Conservation (phyloP, 176 grass and related monocot genomes). For the Bothriochloa decipiens region DNA sequence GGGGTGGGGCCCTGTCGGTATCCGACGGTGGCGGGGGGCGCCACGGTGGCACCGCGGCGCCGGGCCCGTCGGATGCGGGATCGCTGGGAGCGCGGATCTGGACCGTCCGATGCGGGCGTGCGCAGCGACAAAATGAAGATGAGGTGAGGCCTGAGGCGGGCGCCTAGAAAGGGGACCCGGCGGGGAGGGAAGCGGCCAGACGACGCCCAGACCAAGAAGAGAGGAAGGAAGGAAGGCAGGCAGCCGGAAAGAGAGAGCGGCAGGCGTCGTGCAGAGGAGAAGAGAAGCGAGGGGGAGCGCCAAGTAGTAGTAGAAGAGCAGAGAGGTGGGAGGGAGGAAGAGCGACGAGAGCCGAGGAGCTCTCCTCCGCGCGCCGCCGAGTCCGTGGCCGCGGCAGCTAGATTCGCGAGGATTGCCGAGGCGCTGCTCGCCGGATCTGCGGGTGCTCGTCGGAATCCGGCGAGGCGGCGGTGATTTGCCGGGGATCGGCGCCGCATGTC, state of each 20-base stretch:
- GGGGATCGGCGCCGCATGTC: conserved; percentile 52
- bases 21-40: conserved; percentile 42
- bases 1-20: conserved; percentile 19
- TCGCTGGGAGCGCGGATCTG: conserved; percentile 40
- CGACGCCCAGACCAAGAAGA: conserved; percentile 15
- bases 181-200: conserved; percentile 39
- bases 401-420: neutral
- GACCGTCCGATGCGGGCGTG: conserved; percentile 51
- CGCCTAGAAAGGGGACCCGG: conserved; percentile 58
- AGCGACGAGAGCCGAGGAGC: conserved; percentile 22
- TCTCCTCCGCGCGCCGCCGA: neutral
- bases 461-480: conserved; percentile 43
- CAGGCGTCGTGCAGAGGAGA: neutral
- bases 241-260: conserved; percentile 3
- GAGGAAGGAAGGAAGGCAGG: neutral
- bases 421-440: conserved; percentile 33
- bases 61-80: conserved; percentile 49
- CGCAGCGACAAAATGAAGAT: conserved; percentile 77
- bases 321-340: neutral
- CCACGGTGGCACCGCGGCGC: conserved; percentile 42
- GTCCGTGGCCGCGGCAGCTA: neutral
- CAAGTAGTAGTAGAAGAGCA: neutral
- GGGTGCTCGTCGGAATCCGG: conserved; percentile 33
- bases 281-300: neutral
- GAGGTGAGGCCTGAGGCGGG: conserved; percentile 50